Conservation (phyloP, 768 basidiomycete species). For the Trichaptum fuscoviolaceum region DNA sequence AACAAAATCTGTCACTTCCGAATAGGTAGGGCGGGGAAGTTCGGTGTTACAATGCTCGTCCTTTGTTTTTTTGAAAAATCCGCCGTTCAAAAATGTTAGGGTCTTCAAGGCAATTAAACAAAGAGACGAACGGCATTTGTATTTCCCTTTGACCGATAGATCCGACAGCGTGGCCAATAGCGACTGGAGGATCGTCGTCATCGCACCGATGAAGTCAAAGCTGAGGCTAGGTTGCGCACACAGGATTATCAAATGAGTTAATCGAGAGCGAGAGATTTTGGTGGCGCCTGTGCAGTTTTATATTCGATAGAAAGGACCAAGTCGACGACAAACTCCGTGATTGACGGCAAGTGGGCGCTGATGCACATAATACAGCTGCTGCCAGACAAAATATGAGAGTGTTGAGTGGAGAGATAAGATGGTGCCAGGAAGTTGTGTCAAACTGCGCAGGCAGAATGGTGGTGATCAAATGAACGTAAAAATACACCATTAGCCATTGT, state of each 20-base stretch:
- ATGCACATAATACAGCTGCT: not conserved
- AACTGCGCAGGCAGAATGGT: not conserved
- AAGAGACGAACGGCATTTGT: not conserved
- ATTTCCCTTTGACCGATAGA: not conserved
- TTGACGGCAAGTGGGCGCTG: not conserved
- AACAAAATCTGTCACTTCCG: not conserved
- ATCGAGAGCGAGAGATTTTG: not conserved
- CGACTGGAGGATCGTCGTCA: not conserved
- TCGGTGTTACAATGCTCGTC: not conserved
- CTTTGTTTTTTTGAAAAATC: not conserved
- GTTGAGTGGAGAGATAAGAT: too few relatives aligned
- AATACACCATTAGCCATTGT: not conserved
- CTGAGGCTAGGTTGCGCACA: not conserved
- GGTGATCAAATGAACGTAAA: not conserved
- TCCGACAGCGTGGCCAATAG: not conserved
- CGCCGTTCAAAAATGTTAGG: not conserved
- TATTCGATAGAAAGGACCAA: not conserved
- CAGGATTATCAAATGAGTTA: not conserved
- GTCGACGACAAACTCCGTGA: not conserved
- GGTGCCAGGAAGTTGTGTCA: too few relatives aligned
- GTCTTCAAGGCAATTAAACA: not conserved
- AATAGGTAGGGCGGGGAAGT: not conserved
- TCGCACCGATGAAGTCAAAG: not conserved
- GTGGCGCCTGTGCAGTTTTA: not conserved
- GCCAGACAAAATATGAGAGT: not conserved